Evolutionary conservation across 2,329 filamentous ascomycete species (phyloP), one percentile per base, ranked within the genome.

Genomic region (Fusarium subtropicale): DNA sequence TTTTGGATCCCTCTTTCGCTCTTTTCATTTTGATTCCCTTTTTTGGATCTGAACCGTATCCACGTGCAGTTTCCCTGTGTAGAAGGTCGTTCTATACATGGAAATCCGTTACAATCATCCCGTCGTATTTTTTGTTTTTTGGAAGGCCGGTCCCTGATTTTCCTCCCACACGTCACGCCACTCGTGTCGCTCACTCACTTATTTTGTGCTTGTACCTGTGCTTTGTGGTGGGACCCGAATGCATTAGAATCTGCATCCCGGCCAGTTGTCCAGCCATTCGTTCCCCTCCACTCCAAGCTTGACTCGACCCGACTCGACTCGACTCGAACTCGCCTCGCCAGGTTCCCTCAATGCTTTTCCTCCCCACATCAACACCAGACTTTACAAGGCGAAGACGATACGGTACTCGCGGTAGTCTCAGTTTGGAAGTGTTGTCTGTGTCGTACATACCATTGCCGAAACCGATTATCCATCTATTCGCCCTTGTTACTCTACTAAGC

Each of bases 331-430:
- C 50, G 41, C 68, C 66, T 70, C 50, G 53, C 67, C 57, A 56
- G 60, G 47, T 59, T 52, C 62, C 58, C 63, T 55, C 61, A 50
- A 44, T 66, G 69, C 65, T 51, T 57, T 55, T 62, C 57, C 64
- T 70, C 65, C 60, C 59, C 71, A 62, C 72, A 56, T 55, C 56
- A 52, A 66, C 67, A 54, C 51, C 45, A 57, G 42, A 46, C 56
- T 38, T 50, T 34, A 39, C 64, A 69, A 55, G 39, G 51, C 31
- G 38, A 60, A 70, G 42, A 56, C 61, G 67, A 51, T 51, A 51
- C 48, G 12, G 33, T 30, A 46, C 44, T 46, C 53, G 59, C 56
- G 62, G 71, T 66, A 74, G 70, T 74, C 68, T 72, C 63, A 70
- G 57, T 28, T 64, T 73, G 50, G 56, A 38, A 33, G 54, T 64